Evolutionary conservation across 2,329 filamentous ascomycete species (phyloP).

Genomic region (Coniochaeta sp.): DNA sequence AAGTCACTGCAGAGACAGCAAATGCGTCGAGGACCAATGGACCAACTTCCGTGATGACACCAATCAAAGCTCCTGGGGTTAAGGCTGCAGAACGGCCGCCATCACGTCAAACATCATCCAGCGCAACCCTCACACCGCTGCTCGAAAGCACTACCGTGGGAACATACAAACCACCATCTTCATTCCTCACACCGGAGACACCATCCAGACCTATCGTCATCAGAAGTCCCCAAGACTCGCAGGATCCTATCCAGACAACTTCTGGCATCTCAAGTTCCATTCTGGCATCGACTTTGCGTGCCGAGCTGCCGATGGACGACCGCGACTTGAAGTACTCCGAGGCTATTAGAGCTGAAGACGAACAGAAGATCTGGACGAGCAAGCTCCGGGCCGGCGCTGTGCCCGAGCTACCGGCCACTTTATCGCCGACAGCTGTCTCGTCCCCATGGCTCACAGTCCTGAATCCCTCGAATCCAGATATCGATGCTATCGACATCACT

Average conservation of each 20-base stretch:
- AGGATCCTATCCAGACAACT: constrained; percentile 20
- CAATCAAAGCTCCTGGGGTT: constrained; percentile 16
- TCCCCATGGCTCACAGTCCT: constrained; percentile 89
- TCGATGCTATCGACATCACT: constrained; percentile 61
- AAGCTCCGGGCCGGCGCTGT: constrained; percentile 55
- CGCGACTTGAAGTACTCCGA: constrained; percentile 45
- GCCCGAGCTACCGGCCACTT: constrained; percentile 53
- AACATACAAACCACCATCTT: constrained; percentile 1
- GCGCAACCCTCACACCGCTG: background rate
- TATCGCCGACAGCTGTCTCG: constrained; percentile 68
- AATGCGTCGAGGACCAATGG: constrained; percentile 38
- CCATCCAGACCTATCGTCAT: constrained; percentile 49
- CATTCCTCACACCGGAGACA: constrained; percentile 18
- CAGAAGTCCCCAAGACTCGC: constrained; percentile 22
- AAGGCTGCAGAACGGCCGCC: constrained; percentile 28
- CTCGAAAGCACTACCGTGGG: constrained; percentile 4
- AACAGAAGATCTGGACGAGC: constrained; percentile 50
- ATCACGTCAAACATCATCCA: constrained; percentile 33
- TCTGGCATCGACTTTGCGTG: constrained; percentile 29
- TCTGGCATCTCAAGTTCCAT: constrained; percentile 20
- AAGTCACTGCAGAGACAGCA: constrained; percentile 62
- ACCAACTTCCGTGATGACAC: constrained; percentile 17
- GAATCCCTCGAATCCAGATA: constrained; percentile 86
- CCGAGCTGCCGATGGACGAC: constrained; percentile 31
- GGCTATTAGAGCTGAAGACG: constrained; percentile 48